Percentiles rank a stretch among this genome's conserved stretches.
phyloP scores from a whole-genome alignment of 345 rosid species.

The Pelargonium nanum region DNA sequence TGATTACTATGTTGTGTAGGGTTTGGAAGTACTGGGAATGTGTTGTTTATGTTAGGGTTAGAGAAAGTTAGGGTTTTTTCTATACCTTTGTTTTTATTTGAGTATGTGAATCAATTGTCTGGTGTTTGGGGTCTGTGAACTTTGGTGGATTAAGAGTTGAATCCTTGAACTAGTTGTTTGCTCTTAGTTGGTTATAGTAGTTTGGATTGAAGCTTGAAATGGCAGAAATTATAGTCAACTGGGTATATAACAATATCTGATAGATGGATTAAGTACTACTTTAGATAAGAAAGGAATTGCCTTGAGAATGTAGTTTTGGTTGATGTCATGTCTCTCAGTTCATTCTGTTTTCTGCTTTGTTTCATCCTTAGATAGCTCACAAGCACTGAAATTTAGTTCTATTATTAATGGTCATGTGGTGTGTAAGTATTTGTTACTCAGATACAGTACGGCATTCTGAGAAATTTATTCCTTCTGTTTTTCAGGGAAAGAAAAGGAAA shows the following conservation, averaged over 20 bases:
- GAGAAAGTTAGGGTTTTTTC: background rate
- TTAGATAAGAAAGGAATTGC: no score
- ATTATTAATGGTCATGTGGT: no score
- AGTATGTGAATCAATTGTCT: background rate
- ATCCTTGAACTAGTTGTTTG: background rate
- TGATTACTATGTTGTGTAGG: background rate
- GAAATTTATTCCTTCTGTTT: no score
- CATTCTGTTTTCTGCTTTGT: no score
- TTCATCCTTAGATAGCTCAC: no score
- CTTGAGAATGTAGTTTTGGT: no score
- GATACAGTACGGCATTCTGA: background rate
- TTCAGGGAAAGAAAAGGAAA: background rate
- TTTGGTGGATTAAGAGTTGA: background rate
- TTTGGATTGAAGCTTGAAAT: background rate
- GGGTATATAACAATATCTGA: no score
- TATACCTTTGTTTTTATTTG: background rate
- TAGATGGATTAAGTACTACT: no score
- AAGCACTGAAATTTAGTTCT: no score
- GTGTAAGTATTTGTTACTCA: no score
- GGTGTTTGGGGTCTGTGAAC: background rate
- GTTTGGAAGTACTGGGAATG: background rate
- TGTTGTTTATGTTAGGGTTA: background rate
- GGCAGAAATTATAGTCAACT: no score
- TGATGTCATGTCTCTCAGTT: no score
- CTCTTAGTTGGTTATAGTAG: background rate